Conservation (phyloP, 208 protist genomes). For the Crithidia expoeki region DNA sequence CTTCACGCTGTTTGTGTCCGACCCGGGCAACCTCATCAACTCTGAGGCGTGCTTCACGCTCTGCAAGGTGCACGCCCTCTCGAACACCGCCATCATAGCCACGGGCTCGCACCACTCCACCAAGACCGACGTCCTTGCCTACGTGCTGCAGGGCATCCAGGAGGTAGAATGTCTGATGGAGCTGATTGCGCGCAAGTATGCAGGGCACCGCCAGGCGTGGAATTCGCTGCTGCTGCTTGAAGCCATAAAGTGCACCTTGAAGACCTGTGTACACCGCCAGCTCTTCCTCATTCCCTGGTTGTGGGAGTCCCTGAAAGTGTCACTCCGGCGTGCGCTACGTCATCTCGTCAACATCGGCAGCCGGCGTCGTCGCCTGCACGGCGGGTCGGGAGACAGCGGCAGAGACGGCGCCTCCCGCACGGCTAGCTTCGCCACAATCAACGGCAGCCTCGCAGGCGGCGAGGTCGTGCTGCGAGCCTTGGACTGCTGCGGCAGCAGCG, state of each 20-base stretch:
- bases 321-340: constrained; percentile 33
- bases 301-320: constrained; percentile 51
- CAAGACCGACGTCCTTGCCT: constrained; percentile 42
- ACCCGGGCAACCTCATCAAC: constrained; percentile 67
- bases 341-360: constrained; percentile 20
- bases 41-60: constrained; percentile 68
- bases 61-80: constrained; percentile 61
- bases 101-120: constrained; percentile 40
- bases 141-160: constrained; percentile 39
- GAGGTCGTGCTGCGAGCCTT: not conserved
- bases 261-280: constrained; percentile 62
- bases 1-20: constrained; percentile 59
- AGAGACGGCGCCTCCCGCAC: constrained; percentile 11
- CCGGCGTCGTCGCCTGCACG: constrained; percentile 17
- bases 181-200: constrained; percentile 60
- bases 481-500: constrained; percentile 9
- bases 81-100: constrained; percentile 55
- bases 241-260: constrained; percentile 64
- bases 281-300: constrained; percentile 78
- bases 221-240: constrained; percentile 65
- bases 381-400: constrained; percentile 5
- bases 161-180: constrained; percentile 72
- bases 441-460: not conserved
- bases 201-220: constrained; percentile 56
- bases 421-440: constrained; percentile 15